phyloP scores from a whole-genome alignment of 139 green algal genomes.

The Chlorella ohadii region DNA sequence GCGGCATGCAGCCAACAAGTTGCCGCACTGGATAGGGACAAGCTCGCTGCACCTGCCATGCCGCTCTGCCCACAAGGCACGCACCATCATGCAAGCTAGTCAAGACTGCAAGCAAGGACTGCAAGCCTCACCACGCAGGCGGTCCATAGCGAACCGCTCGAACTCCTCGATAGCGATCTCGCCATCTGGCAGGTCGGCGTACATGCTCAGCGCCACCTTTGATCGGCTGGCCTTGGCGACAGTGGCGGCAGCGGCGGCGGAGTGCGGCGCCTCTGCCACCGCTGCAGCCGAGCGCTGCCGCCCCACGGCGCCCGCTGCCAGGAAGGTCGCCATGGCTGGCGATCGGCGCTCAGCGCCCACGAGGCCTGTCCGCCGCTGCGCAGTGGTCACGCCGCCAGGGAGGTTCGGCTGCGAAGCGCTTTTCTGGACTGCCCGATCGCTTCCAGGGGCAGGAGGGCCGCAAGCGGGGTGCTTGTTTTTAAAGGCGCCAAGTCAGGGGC shows the following conservation, averaged over 20 bases:
- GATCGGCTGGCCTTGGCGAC: slow-evolving; percentile 6
- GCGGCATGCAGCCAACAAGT: no score
- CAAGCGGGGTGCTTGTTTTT: no score
- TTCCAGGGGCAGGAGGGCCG: no score
- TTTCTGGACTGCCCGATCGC: no score
- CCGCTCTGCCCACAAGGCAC: no score
- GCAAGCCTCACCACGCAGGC: slow-evolving; percentile 73
- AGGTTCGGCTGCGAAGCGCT: not conserved
- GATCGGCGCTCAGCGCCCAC: not conserved
- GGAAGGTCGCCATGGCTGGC: slow-evolving; percentile 17
- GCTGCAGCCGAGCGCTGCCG: not conserved
- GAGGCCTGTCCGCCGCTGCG: not conserved
- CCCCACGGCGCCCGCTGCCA: slow-evolving; percentile 7
- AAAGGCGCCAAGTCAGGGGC: no score
- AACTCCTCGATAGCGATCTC: slow-evolving; percentile 94
- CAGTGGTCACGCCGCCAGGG: not conserved
- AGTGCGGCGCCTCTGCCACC: not conserved
- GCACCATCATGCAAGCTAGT: no score
- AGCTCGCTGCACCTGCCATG: no score
- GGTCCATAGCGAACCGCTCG: slow-evolving; percentile 89
- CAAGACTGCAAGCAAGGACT: no score
- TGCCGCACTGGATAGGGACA: not conserved
- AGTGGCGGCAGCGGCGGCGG: not conserved
- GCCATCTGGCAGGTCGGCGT: slow-evolving; percentile 67
- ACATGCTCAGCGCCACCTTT: slow-evolving; percentile 68